Base-by-base conservation (phyloP, 306 rosid species). In the Inga oerstediana region DNA sequence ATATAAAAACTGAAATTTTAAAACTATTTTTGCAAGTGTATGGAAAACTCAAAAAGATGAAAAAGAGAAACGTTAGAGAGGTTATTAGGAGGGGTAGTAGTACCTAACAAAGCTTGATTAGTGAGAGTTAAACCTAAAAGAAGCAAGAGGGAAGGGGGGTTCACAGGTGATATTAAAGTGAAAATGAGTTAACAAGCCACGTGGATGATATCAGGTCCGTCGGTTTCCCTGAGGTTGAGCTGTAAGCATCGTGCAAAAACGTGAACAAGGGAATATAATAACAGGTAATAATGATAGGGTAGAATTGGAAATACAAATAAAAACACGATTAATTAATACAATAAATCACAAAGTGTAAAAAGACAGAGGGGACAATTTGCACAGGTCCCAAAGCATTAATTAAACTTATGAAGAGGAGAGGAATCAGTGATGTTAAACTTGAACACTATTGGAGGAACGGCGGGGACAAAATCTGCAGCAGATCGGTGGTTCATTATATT, bases 161-260 rank as follows among this genome's bases (percentile, higher is more conserved):
- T 81, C 88, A 92, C 88, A 78, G 86, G 87, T 82, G 75, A 78
- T 83, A 79, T 85, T 75, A 76, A 86, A 90, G 91, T 89, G 79
- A 89, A 88, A 86, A 51, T 10, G 0, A 30, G 73, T 16, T 32
- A 75, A 81, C 4, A 3, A 24, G 79, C 92, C 89, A 90, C 91
- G 95, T 91, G 97, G 94, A 84, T 58, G 75, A 76, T 85, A 87
- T 89, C 85, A 77, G 80, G 75, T 59, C 79, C 81, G 88, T 59
- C 46, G 5, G 48, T 72, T 86, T 27, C 78, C 78, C 67, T 46
- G 59, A 86, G 78, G 93, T 86, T 89, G 93, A 92, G 98, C 94
- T 95, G 98, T 95, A 88, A 87, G 73, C 94, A 81, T 91, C 98
- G 94, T 95, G 98, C 96, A 65, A 65, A 85, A 92, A 93, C 97